Evolutionary conservation across 768 basidiomycete genomes (phyloP), one percentile per base, ranked within the genome.

Genomic region (Erythrobasidium yunnanense): DNA sequence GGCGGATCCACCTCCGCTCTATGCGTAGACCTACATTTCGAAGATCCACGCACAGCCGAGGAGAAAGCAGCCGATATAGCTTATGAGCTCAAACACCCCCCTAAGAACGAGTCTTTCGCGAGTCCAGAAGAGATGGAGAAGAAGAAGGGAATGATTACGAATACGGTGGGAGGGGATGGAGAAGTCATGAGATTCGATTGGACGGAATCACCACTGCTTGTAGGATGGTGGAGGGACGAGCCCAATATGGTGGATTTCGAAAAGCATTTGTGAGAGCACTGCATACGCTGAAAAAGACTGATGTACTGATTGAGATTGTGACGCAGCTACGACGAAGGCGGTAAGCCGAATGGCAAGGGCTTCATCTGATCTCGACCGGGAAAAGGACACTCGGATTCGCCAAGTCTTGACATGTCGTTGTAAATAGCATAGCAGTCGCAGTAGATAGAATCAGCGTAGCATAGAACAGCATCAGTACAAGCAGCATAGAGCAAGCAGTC

Each of bases 181-280:
- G 60, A 63, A 7, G 46, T 18, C 23, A 51, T 63, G 8, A 29
- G 25, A 29, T 50, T 63, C 18, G 49, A 63, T 33, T 63, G 55
- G 65, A 32, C 30, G 22, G 4, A 38, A 2, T 15, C 22, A 20
- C 65, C 65, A 7, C 34, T 66, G 23, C 25, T 35, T 23, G 65
- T 32, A 33, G 23, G 42, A 20, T 13, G 30, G 2, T 71, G 71
- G 71, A 20, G 4, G 20, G 63, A 73, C n/a, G 60, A 66, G n/a
- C 45, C 35, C 1, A 67, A 65, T 23, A n/a, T 73, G 29, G 20
- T 18, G 17, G 68, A 29, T 0, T 71, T 69, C 13, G 72, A 70
- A 51, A 8, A 51, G 34, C 17, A 11, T 27, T 71, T 68, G 38
- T 42, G 38, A n/a, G 38, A 11, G 11, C 11, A 11, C n/a, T 42